Evolutionary conservation across 1,139 yeast species (phyloP).

Genomic region (Sugiyamaella xylanicola): DNA sequence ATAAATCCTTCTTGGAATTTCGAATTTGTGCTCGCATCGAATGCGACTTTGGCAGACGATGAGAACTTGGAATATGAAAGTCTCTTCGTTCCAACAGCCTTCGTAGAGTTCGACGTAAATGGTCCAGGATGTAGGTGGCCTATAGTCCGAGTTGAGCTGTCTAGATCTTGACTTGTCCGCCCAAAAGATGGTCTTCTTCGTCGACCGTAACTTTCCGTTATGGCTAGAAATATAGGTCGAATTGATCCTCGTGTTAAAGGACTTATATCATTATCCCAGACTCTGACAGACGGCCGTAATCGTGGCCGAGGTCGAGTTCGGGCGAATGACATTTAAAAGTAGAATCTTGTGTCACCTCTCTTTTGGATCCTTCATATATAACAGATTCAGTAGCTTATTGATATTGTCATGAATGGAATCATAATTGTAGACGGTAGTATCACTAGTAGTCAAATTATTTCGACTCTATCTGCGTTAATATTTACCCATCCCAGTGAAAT

Average conservation of each 20-base stretch:
- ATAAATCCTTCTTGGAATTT: conserved; percentile 9
- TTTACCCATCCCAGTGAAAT: background rate
- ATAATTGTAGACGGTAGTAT: background rate
- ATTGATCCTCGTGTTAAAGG: background rate
- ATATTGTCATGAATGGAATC: background rate
- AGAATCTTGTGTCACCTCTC: conserved; percentile 1
- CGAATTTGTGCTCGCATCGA: background rate
- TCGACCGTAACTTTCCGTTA: background rate
- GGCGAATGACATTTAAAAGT: conserved; percentile 15
- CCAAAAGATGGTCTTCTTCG: background rate
- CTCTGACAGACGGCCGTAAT: conserved; percentile 1
- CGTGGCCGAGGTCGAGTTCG: conserved; percentile 11
- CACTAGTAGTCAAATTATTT: background rate
- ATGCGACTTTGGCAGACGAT: conserved; percentile 5
- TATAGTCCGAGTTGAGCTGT: background rate
- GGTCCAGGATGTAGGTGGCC: background rate
- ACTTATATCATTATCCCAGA: background rate
- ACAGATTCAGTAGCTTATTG: background rate
- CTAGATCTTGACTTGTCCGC: background rate
- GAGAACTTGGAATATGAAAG: conserved; percentile 7
- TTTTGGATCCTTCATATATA: conserved; percentile 8
- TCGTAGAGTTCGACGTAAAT: background rate
- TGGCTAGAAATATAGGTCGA: conserved; percentile 10
- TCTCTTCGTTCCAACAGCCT: background rate
- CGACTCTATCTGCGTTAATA: background rate